Evolutionary conservation across 805 yeast genomes (phyloP), one percentile per base, ranked within the genome.

Genomic region (Saccharomycopsis babjevae): DNA sequence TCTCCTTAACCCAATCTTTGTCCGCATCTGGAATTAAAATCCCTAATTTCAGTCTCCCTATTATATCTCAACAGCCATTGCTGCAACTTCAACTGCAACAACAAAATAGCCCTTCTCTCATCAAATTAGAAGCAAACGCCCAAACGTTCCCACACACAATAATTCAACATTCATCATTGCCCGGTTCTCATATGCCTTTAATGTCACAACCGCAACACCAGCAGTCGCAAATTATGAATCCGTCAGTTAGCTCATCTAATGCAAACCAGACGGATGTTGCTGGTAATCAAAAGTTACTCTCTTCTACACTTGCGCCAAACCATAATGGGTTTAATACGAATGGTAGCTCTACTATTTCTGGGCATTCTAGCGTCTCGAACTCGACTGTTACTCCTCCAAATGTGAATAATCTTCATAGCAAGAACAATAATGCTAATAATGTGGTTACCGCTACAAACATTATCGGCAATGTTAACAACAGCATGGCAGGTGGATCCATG

Each of bases 41-140:
- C n/a, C 91, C 92, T 1, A 80, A 79, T 1, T 73, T 85, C 39
- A 86, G 83, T 60, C 71, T 83, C 55, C 88, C 88, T 15, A 16
- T 30, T 7, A 22, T 56, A 10, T 10, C 58, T 10, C 58, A 56
- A 16, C 34, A 32, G 10, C 57, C 32, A 54, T 22, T 16, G 18
- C 54, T 3, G 20, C 58, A 54, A 39, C 57, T 28, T 25, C 55
- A 39, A 2, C 52, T 4, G 25, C 52, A 39, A 18, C 54, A 57
- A 30, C 54, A 34, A 18, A 50, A 52, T 8, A 30, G 15, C 13
- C 5, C 38, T 3, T 30, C 38, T 32, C 15, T n/a, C 18, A 15
- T 52, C 16, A 34, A 52, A 34, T 46, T 32, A 30, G 50, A 43
- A 56, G 57, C 38, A 38, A 36, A 18, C n/a, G 6, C 57, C 2